Conservation (phyloP, 2,329 filamentous ascomycete species). For the Phialemoniopsis sp. region DNA sequence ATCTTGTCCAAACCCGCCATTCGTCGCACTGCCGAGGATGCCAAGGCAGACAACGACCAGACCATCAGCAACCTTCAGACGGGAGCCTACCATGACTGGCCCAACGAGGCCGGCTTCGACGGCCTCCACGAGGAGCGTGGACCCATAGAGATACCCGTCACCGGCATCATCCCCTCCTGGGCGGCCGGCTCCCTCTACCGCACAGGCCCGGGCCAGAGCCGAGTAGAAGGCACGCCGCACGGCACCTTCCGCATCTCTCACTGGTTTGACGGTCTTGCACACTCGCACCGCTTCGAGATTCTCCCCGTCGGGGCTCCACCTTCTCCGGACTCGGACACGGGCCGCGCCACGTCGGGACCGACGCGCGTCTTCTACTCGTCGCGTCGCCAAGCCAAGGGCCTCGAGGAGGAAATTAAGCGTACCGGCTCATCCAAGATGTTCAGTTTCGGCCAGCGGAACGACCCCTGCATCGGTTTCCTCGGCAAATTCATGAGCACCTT, state of each 20-base stretch:
- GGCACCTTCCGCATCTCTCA: conserved; percentile 62
- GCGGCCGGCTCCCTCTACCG: conserved; percentile 69
- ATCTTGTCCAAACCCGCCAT: too few species aligned
- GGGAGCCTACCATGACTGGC: conserved; percentile 8
- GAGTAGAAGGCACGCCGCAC: conserved; percentile 51
- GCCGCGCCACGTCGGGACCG: conserved; percentile 26
- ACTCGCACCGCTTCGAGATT: conserved; percentile 71
- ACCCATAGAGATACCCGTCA: conserved; percentile 59
- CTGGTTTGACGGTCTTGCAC: conserved; percentile 78
- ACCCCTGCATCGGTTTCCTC: conserved; percentile 72
- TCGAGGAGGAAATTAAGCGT: conserved; percentile 56
- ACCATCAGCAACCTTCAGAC: not conserved
- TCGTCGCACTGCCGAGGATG: too few species aligned
- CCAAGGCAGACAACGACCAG: too few species aligned
- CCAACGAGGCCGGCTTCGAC: conserved; percentile 45
- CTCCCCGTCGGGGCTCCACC: conserved; percentile 25
- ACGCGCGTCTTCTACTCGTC: conserved; percentile 65
- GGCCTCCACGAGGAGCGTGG: conserved; percentile 60
- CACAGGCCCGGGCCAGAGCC: conserved; percentile 66
- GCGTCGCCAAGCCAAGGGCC: conserved; percentile 59
- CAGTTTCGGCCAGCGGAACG: conserved; percentile 67
- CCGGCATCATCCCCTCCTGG: conserved; percentile 66
- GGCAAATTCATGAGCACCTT: conserved; percentile 66
- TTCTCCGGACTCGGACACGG: not conserved
- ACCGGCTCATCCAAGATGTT: conserved; percentile 52